These are phyloP conservation scores for Rhodotorula sp. DNA, from an alignment of 1,284 basidiomycete genomes.

Conservation along the genomic window DNA sequence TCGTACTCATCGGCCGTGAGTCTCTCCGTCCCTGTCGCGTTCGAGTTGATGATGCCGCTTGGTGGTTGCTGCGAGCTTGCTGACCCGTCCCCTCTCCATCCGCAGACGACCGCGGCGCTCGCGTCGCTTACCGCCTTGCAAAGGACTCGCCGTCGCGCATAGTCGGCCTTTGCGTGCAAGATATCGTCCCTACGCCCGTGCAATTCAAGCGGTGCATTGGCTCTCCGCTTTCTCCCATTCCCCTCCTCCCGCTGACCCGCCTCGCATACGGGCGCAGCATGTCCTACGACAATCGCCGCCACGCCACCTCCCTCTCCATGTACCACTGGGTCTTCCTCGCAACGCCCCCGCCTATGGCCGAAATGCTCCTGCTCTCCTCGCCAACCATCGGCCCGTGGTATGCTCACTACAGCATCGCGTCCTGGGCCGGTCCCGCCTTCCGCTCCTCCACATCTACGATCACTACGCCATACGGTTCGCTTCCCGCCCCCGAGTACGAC, in stretches of 20 bases:
- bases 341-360: slow-evolving; percentile 46
- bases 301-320: slow-evolving; percentile 36
- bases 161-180: slow-evolving; percentile 44
- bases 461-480: slow-evolving; percentile 11
- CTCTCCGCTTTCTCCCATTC: background rate
- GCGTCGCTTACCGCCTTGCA: slow-evolving; percentile 47
- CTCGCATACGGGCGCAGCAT: slow-evolving; percentile 18
- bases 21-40: background rate
- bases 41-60: no score
- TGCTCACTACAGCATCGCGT: slow-evolving; percentile 38
- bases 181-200: slow-evolving; percentile 47
- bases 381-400: slow-evolving; percentile 28
- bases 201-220: slow-evolving; percentile 39
- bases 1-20: slow-evolving; percentile 44
- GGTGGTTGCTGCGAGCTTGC: no score
- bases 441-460: background rate
- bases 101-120: slow-evolving; percentile 47
- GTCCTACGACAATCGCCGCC: slow-evolving; percentile 36
- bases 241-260: background rate
- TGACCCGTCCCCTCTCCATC: background rate
- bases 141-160: slow-evolving; percentile 44
- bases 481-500: background rate
- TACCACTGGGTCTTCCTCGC: slow-evolving; percentile 46
- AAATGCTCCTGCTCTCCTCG: slow-evolving; percentile 41
- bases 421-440: slow-evolving; percentile 40